Base-by-base conservation (phyloP, 257 asterid genomes). In the Ballota nigra region DNA sequence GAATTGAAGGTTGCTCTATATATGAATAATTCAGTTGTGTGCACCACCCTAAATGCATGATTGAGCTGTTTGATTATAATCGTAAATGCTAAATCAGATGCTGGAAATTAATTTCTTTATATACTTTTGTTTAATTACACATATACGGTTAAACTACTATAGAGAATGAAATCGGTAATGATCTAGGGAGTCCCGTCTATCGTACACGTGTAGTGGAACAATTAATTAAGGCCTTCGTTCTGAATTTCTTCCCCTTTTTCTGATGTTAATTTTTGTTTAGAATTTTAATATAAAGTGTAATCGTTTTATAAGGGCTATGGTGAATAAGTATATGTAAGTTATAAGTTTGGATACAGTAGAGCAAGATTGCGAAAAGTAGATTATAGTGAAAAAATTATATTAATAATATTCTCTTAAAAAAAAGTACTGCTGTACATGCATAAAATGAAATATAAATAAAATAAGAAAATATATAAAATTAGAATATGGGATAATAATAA, bases 21-120 rank as follows among this genome's bases (percentile, higher is more conserved):
- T 31, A 26, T 26, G 29, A 60, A 68, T 68, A 68, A 75, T 67
- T 58, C 64, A 75, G 10, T 41, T 23, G 40, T 74, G 10, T 38
- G 51, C 58, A 40, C 72, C 59, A 18, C 47, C 36, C 66, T 24
- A n/a, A 51, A 6, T 65, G 66, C 23, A 40, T 19, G 28, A 18
- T 65, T 55, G 45, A 18, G 22, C 16, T 28, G 41, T 28, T 13
- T 10, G 61, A 28, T 20, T 45, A 60, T 31, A 24, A 7, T n/a
- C 13, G 52, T 45, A 5, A 13, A 45, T 45, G 19, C 19, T 41
- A 41, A 41, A 11, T 41, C 15, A 12, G 49, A 41, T 2, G 8
- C 6, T 55, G 34, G 26, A 40, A 23, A 34, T 34, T 62, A 12
- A 19, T 33, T 38, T 2, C 3, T 33, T 33, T 6, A 5, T 33